Percentiles rank a stretch among this genome's conserved stretches.
phyloP scores from a whole-genome alignment of 2,329 filamentous ascomycete genomes.

The Penicillium griseofulvum region DNA sequence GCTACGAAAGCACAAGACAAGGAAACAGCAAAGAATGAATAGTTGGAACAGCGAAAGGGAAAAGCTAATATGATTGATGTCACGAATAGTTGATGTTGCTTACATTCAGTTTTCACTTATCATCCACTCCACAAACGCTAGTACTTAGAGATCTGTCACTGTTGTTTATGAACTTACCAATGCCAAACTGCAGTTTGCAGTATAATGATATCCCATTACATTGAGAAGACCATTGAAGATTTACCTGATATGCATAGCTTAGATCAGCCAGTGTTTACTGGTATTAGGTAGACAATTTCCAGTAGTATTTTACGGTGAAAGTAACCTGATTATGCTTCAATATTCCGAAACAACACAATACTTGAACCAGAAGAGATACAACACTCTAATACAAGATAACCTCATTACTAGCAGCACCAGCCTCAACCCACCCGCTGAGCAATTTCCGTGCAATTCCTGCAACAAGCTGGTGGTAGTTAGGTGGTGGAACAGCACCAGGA shows the following conservation, averaged over 20 bases:
- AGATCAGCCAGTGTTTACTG: not conserved
- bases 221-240: not conserved
- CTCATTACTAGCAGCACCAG: slow-evolving; percentile 16
- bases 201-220: not conserved
- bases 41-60: too few species aligned
- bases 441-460: slow-evolving; percentile 14
- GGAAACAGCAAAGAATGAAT: too few species aligned
- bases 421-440: slow-evolving; percentile 17
- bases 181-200: not conserved
- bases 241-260: not conserved
- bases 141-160: too few species aligned
- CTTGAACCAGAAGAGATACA: not conserved
- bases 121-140: too few species aligned
- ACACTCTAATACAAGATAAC: slow-evolving; percentile 14
- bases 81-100: too few species aligned
- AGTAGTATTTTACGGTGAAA: not conserved
- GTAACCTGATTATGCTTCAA: too few species aligned
- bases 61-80: too few species aligned
- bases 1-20: too few species aligned
- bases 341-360: too few species aligned
- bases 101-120: too few species aligned
- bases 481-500: slow-evolving; percentile 9
- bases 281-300: not conserved
- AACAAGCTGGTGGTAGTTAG: slow-evolving; percentile 20
- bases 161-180: too few species aligned